Percentiles rank a stretch among this genome's conserved stretches.
Evolutionary conservation across 1,284 basidiomycete species (phyloP).

Genomic region (Heterobasidion irregulare): DNA sequence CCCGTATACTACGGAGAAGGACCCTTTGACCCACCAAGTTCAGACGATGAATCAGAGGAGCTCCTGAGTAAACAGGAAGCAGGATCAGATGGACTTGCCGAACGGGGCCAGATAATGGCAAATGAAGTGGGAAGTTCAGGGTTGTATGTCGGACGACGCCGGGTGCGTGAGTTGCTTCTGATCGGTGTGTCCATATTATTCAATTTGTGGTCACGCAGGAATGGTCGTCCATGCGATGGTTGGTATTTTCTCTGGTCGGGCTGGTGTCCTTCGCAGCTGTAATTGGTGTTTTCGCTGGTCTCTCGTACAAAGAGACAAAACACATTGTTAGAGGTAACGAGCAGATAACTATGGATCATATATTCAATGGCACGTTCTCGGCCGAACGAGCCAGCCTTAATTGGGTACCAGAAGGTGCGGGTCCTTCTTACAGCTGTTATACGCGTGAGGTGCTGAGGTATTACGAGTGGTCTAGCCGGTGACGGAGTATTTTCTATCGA

Average conservation of each 20-base stretch:
- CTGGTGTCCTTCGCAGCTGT: slow-evolving; percentile 48
- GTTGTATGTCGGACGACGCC: slow-evolving; percentile 27
- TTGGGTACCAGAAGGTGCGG: slow-evolving; percentile 85
- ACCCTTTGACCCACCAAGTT: slow-evolving; percentile 63
- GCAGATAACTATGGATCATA: slow-evolving; percentile 78
- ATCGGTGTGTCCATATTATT: not conserved
- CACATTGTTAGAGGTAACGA: slow-evolving; percentile 45
- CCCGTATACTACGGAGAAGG: slow-evolving; percentile 58
- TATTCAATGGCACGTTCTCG: slow-evolving; percentile 84
- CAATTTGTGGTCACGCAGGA: slow-evolving; percentile 20
- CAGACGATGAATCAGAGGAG: slow-evolving; percentile 54
- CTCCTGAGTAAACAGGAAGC: slow-evolving; percentile 31
- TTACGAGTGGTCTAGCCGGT: slow-evolving; percentile 45
- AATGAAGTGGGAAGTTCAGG: slow-evolving; percentile 18
- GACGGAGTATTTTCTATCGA: slow-evolving; percentile 82
- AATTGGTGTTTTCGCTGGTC: slow-evolving; percentile 68
- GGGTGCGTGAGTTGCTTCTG: slow-evolving; percentile 9
- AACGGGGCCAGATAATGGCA: slow-evolving; percentile 14
- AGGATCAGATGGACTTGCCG: slow-evolving; percentile 19
- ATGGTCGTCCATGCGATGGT: slow-evolving; percentile 40
- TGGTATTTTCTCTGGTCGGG: slow-evolving; percentile 43
- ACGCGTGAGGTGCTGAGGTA: slow-evolving; percentile 3
- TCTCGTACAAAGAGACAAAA: slow-evolving; percentile 49
- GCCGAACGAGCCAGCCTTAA: slow-evolving; percentile 39
- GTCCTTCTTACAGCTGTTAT: not conserved